A percentile compares a stretch with the other conserved stretches of the same genome.
phyloP scores from a whole-genome alignment of 768 basidiomycete species.

The Lactarius hatsudake region DNA sequence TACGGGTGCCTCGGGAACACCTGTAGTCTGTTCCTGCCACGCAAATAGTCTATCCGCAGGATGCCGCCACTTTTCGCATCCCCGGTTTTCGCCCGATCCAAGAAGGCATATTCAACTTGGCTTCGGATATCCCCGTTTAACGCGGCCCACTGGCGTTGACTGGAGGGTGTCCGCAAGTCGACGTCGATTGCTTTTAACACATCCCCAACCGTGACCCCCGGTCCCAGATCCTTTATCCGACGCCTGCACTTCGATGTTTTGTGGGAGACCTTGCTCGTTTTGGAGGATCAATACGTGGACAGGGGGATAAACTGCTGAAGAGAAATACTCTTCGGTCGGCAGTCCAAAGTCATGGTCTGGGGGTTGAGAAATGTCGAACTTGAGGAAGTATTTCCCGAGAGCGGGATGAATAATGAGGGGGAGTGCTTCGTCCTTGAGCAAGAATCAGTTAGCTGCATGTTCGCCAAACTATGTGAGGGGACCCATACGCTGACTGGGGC shows the following conservation, averaged over 20 bases:
- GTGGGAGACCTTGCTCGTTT: conserved; percentile 21
- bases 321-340: conserved; percentile 9
- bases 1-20: conserved; percentile 12
- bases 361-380: conserved; percentile 12
- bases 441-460: not conserved
- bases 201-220: conserved; percentile 21
- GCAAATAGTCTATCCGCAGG: conserved; percentile 18
- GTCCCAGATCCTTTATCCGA: conserved; percentile 5
- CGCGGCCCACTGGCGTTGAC: conserved; percentile 17
- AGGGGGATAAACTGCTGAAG: conserved; percentile 17
- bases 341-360: conserved; percentile 17
- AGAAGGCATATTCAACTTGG: conserved; percentile 18
- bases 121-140: conserved; percentile 15
- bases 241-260: conserved; percentile 18
- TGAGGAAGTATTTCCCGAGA: conserved; percentile 22
- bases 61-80: conserved; percentile 15
- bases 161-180: conserved; percentile 19
- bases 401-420: conserved; percentile 21
- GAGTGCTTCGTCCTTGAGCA: conserved; percentile 14
- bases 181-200: conserved; percentile 3
- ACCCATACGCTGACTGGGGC: conserved; percentile 9
- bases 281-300: conserved; percentile 11
- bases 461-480: not conserved
- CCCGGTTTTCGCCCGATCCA: conserved; percentile 9
- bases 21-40: conserved; percentile 20